Base-by-base conservation (phyloP, 768 basidiomycete genomes). In the Tylopilus rubrobrunneus region DNA sequence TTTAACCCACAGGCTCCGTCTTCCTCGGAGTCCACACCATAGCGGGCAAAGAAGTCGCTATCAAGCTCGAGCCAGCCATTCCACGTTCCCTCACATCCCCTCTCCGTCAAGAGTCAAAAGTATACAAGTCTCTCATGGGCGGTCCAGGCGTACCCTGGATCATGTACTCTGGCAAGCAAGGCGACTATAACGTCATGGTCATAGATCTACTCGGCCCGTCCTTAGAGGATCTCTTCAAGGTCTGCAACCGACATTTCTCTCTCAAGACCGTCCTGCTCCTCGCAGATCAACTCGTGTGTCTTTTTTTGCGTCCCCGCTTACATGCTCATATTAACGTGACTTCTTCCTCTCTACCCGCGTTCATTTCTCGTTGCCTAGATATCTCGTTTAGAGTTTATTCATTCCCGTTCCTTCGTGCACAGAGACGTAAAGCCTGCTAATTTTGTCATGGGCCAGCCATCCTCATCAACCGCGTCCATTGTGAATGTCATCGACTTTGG, bases 381-480 rank as follows among this genome's bases (percentile, higher is more conserved):
- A 70, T 92, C 92, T 8, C 92, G 96, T 45, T 87, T 98, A 65
- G 92, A 97, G 71, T 98, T 93, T 71, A 93, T 98, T 60, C 96
- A 99, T 73, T 91, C 89, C 1, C 87, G 92, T 65, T 90, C 92
- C 64, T 88, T 96, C 61, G 85, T 97, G 40, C 96, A 98, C 70
- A 89, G 96, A 60, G 96, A 98, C 68, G 89, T 99, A 72, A 99
- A 98, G 71, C 96, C 96, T 36, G 96, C 96, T 64, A 98, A 99
- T 74, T 99, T 99, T 68, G 87, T 99, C 56, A 98, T 98, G 92
- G 91, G 92, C 58, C 51, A 53, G 15, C 45, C 66, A 0, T 81
- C 84, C 44, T 84, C 84, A 57, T 85, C 83, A 58, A 75, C 80
- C 69, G 65, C 79, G 0, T 78, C 80, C 62, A 73, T 85, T 63